Conservation (phyloP, 352 stramenopile genomes). For the Pelagophyceae sp. region DNA sequence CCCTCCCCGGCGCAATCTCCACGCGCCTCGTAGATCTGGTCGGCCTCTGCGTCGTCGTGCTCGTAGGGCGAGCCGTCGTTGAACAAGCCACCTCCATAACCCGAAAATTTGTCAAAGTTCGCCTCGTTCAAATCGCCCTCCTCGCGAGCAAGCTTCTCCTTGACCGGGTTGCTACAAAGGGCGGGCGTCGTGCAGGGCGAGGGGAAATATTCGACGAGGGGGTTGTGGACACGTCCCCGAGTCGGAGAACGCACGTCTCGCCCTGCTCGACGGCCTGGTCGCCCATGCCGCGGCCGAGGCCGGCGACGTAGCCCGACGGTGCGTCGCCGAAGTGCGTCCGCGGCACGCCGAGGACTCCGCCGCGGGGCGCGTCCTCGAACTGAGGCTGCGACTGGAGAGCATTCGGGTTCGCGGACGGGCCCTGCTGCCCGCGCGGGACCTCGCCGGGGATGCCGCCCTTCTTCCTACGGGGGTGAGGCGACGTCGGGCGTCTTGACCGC, state of each 20-base stretch:
- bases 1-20: no score
- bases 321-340: conserved; percentile 43
- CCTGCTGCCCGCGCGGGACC: not conserved
- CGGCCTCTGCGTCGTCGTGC: conserved; percentile 88
- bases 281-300: conserved; percentile 59
- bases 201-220: no score
- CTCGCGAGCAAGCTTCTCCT: conserved; percentile 68
- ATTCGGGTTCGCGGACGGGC: not conserved
- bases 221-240: no score
- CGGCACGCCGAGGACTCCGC: not conserved
- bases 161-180: conserved; percentile 35
- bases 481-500: no score
- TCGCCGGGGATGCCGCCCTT: not conserved
- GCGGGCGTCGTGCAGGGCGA: no score
- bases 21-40: conserved; percentile 90
- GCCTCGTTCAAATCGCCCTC: conserved; percentile 75
- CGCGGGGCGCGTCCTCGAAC: not conserved
- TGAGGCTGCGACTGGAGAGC: not conserved
- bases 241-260: no score
- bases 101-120: conserved; percentile 79
- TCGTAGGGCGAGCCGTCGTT: conserved; percentile 80
- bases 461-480: no score
- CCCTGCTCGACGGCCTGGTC: conserved; percentile 34
- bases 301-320: conserved; percentile 67
- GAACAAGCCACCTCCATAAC: conserved; percentile 71